Evolutionary conservation across 768 basidiomycete species (phyloP).

Genomic region (Asterophora lycoperdoides): DNA sequence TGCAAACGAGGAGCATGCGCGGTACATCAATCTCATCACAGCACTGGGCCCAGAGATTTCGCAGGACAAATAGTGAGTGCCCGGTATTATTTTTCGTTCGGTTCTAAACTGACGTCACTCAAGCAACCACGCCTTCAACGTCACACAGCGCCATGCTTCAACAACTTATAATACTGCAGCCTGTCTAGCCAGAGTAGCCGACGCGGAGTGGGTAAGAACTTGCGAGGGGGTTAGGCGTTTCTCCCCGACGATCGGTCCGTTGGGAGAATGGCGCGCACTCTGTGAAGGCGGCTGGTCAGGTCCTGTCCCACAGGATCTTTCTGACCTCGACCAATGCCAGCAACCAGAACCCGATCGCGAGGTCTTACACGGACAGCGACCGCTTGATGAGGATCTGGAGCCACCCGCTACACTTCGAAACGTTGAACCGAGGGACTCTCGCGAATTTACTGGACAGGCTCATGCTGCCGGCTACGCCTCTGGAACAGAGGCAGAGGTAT

Average conservation of each 20-base stretch:
- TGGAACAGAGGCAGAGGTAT: conserved; percentile 11
- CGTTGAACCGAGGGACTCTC: conserved; percentile 1
- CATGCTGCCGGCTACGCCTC: background rate
- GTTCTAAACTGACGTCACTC: background rate
- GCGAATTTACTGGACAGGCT: conserved; percentile 1
- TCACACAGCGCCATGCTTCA: conserved; percentile 57
- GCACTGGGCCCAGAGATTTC: conserved; percentile 73
- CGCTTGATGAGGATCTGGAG: conserved; percentile 5
- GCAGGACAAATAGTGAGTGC: conserved; percentile 70
- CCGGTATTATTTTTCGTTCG: background rate
- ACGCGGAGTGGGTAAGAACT: conserved; percentile 70
- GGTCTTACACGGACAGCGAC: background rate
- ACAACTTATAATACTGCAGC: conserved; percentile 62
- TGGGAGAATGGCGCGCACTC: conserved; percentile 67
- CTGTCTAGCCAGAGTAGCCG: conserved; percentile 65
- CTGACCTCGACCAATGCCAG: conserved; percentile 23
- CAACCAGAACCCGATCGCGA: conserved; percentile 2
- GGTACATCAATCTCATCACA: conserved; percentile 71
- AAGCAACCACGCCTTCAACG: conserved; percentile 63
- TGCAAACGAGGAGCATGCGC: conserved; percentile 67
- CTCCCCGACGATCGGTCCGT: conserved; percentile 61
- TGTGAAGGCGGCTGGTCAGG: conserved; percentile 77
- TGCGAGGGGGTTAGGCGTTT: conserved; percentile 71
- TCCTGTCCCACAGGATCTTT: conserved; percentile 42
- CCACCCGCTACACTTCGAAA: conserved; percentile 4